These are phyloP conservation scores for Achaetomium macrosporum DNA, from an alignment of 2,329 filamentous ascomycete species.

Conservation along the genomic window DNA sequence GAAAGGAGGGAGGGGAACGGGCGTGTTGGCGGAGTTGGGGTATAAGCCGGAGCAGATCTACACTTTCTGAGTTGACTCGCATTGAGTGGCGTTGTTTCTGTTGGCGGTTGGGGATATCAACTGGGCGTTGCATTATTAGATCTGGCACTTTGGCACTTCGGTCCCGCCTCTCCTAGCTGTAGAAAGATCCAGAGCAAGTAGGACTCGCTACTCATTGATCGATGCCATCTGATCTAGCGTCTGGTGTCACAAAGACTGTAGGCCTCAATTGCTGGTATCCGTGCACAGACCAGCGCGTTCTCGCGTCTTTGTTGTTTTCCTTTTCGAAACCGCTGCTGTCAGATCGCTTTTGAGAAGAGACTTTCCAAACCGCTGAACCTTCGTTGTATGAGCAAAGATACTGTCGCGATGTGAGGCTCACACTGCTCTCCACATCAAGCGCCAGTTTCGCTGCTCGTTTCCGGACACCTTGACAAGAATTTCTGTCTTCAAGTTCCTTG, in stretches of 20 bases:
- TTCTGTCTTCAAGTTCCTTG: no score
- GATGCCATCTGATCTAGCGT: background rate
- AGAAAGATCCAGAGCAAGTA: no score
- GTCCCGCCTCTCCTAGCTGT: no score
- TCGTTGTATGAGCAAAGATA: no score
- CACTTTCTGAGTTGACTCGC: constrained; percentile 41
- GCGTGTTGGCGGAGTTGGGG: constrained; percentile 52
- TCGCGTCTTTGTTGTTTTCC: background rate
- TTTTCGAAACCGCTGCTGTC: background rate
- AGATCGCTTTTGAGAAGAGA: no score
- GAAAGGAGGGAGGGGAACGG: constrained; percentile 36
- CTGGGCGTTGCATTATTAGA: background rate
- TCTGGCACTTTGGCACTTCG: no score
- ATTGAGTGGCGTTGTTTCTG: background rate
- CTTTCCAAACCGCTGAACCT: no score
- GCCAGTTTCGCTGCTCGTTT: no score
- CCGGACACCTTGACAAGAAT: no score
- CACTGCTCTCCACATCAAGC: no score
- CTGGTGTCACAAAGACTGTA: background rate
- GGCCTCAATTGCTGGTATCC: background rate
- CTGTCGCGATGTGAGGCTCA: no score
- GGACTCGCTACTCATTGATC: no score
- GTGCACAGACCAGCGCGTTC: background rate
- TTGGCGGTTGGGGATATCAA: background rate
- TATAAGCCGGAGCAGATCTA: constrained; percentile 53